Evolutionary conservation across 305 asterid genomes (phyloP), one percentile per base, ranked within the genome.

Genomic region (Solanum chacoense): DNA sequence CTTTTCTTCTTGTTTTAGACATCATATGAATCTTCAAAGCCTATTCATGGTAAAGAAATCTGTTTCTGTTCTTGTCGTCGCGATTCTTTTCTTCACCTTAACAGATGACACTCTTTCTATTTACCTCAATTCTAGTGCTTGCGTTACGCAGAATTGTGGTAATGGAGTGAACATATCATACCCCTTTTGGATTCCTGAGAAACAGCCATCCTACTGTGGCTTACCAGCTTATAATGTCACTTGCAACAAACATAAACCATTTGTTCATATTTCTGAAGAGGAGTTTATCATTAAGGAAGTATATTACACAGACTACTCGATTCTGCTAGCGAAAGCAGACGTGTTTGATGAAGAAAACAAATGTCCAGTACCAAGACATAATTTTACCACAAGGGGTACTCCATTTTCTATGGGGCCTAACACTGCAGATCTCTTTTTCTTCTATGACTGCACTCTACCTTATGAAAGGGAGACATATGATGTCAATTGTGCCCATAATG

Each of bases 181-280:
- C 86, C 97, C 98, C 32, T 95, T 95, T 35, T 93, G 96, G 96
- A 93, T 95, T 63, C 92, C 91, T 7, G 79, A 83, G 85, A 84
- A 85, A 67, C 95, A 94, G 73, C 88, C 91, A 35, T 80, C 94
- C 63, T 28, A 55, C 22, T 94, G 97, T 55, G 97, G 98, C 18
- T 85, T 83, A 34, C 91, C 93, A 1, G 88, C 88, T 22, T 94
- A 91, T 92, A 87, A 86, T 73, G 50, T 93, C 88, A 77, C 90
- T 28, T 95, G 98, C 86, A 14, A 40, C 8, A 36, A 87, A 34
- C 85, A 88, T 18, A 88, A 88, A 14, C 91, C 98, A 4, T 6
- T 89, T 85, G 77, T 93, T 79, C 81, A 31, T 72, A 91, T 95
- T 86, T 90, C 91, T 37, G 91, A 85, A 32, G 91, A 91, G 7